A percentile compares a stretch with the other conserved stretches of the same genome.
These are phyloP conservation scores for Arachis monticola DNA, from an alignment of 331 rosid species.

Conservation along the genomic window DNA sequence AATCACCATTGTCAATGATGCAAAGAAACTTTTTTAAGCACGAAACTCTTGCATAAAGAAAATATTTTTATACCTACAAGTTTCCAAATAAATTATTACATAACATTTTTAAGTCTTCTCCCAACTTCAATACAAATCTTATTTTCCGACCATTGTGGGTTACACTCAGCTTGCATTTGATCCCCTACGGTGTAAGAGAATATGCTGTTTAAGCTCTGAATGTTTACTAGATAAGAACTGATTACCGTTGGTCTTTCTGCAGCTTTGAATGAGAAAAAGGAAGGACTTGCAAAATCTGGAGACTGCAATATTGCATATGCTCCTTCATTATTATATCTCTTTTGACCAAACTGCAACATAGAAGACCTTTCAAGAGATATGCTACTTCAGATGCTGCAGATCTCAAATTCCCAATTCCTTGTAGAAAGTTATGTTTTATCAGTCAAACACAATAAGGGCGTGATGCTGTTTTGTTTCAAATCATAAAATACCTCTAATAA, in stretches of 20 bases:
- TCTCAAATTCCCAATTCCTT: constrained; percentile 28
- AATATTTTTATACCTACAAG: constrained; percentile 15
- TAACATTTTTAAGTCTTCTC: constrained; percentile 5
- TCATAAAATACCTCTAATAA: constrained; percentile 12
- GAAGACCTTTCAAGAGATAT: constrained; percentile 36
- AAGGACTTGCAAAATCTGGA: constrained; percentile 74
- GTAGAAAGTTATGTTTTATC: constrained; percentile 25
- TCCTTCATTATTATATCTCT: constrained; percentile 72
- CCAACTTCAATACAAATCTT: constrained; percentile 1
- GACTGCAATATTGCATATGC: constrained; percentile 79
- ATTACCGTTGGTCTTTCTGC: constrained; percentile 71
- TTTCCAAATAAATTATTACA: neutral
- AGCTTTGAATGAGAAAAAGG: constrained; percentile 75
- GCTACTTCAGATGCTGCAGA: constrained; percentile 35
- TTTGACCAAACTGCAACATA: constrained; percentile 67
- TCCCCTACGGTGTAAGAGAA: neutral
- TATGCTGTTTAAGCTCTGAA: constrained; percentile 7
- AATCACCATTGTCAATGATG: constrained; percentile 26
- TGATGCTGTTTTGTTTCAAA: constrained; percentile 13
- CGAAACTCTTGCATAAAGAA: constrained; percentile 18
- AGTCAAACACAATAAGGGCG: constrained; percentile 22
- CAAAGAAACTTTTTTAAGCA: constrained; percentile 22
- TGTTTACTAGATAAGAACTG: constrained; percentile 17
- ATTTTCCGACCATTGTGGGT: constrained; percentile 10
- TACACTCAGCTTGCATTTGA: constrained; percentile 20